A percentile compares a stretch with the other conserved stretches of the same genome.
Evolutionary conservation across 345 rosid species (phyloP).

Genomic region (Eucalyptus paniculata): DNA sequence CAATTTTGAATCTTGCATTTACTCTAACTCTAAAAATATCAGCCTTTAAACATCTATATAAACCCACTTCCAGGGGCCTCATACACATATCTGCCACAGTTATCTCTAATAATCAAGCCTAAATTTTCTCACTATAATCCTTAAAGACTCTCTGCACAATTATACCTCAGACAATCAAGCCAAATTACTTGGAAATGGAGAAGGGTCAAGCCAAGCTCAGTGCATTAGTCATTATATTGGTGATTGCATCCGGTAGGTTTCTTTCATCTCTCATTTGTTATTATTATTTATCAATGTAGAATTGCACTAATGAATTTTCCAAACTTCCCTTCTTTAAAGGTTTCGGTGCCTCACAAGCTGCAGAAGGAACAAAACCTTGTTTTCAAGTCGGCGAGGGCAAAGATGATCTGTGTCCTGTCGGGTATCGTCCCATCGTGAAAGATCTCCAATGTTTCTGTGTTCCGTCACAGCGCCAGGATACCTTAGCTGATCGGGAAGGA

Average conservation of each 20-base stretch:
- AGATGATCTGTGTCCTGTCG: too few relatives aligned
- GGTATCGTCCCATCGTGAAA: too few relatives aligned
- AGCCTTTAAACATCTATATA: neutral
- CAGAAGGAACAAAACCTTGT: neutral
- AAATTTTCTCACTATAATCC: neutral
- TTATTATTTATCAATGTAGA: neutral
- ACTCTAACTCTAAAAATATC: neutral
- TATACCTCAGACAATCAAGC: neutral
- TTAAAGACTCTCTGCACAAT: neutral
- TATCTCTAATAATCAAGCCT: neutral
- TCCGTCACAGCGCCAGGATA: neutral
- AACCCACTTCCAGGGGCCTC: neutral
- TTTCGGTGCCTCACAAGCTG: neutral
- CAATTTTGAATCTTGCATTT: neutral
- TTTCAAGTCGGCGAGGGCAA: too few relatives aligned
- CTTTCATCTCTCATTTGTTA: neutral
- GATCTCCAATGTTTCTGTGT: too few relatives aligned
- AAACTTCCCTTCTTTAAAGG: neutral
- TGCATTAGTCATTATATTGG: neutral
- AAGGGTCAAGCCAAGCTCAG: neutral
- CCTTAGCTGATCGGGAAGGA: too few relatives aligned
- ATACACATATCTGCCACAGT: neutral
- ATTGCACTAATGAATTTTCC: neutral
- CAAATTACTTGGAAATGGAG: neutral
- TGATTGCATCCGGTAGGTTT: neutral